Evolutionary conservation across 768 basidiomycete genomes (phyloP).

Genomic region (Wakefieldia striispora): DNA sequence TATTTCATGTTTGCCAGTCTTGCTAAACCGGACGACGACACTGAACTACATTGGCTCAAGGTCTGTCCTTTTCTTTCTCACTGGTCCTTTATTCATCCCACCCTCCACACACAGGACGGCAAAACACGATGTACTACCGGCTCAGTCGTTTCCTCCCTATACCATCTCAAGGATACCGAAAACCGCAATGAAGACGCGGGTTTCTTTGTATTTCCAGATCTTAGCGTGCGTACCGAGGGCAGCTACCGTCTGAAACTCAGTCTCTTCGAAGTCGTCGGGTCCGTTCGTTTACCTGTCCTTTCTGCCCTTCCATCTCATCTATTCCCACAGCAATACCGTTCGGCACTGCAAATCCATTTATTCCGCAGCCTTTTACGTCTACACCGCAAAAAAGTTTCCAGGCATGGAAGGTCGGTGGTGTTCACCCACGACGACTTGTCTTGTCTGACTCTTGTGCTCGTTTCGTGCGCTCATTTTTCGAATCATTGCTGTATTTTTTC

Average conservation of each 20-base stretch:
- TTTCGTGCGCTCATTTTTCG: conserved; percentile 15
- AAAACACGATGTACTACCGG: conserved; percentile 91
- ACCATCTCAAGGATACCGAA: conserved; percentile 82
- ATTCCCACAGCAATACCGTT: conserved; percentile 63
- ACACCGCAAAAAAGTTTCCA: conserved; percentile 94
- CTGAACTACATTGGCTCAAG: conserved; percentile 86
- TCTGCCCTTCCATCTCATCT: conserved; percentile 4
- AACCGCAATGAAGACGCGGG: conserved; percentile 70
- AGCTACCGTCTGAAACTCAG: conserved; percentile 71
- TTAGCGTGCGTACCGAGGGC: conserved; percentile 90
- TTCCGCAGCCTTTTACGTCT: conserved; percentile 89
- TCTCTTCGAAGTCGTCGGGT: conserved; percentile 92
- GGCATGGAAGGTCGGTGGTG: conserved; percentile 81
- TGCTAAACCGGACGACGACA: conserved; percentile 85
- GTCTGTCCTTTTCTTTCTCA: conserved; percentile 30
- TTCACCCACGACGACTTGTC: conserved; percentile 2
- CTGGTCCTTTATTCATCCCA: background rate
- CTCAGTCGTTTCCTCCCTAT: conserved; percentile 84
- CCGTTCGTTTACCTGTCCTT: conserved; percentile 32
- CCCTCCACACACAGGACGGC: conserved; percentile 66
- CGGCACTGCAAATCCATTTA: conserved; percentile 89
- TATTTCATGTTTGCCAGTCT: conserved; percentile 95
- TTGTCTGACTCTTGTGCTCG: conserved; percentile 23
- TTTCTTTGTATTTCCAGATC: conserved; percentile 95
- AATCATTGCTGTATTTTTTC: conserved; percentile 18